Evolutionary conservation across 305 asterid genomes (phyloP), one percentile per base, ranked within the genome.

Genomic region (Rubia occidens): DNA sequence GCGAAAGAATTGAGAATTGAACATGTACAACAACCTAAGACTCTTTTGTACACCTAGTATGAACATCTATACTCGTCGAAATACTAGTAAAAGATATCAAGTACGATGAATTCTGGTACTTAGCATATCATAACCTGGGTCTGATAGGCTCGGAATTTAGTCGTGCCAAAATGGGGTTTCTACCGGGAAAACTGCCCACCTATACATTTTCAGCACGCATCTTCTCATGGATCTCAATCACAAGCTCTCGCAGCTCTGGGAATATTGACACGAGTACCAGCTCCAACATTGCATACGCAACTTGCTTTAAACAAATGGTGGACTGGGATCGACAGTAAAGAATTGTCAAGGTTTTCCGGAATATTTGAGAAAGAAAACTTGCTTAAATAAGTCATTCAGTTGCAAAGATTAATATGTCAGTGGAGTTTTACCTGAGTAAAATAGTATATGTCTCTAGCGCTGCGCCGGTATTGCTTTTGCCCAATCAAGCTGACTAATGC

Each of bases 401-500:
- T 59, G 62, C 37, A 26, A 67, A 1, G 51, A 17, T 49, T 26
- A 18, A 55, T 15, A 15, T 26, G 21, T 44, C 13, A 49, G 47
- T 5, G 14, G 13, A 17, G 44, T 35, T 35, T 67, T 85, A 90
- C 98, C 97, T 94, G 98, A 78, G 89, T 95, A 79, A 94, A 94
- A 71, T 90, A 89, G 75, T 94, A 85, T 61, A 90, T 62, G 82
- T 94, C 99, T 82, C 92, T 85, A 73, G 97, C 85, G 64, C 97
- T 87, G 18, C 88, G 89, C 51, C 87, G 80, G 77, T 94, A 94
- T 80, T 94, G 99, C 76, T 87, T 94, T 35, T 89, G 88, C 72
- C 99, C 99, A 21, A 94, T 90, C 88, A 94, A 86, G 84, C 97
- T 84, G 73, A 94, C 96, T 89, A 94, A 85, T 69, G 99, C 76